A percentile compares a stretch with the other conserved stretches of the same genome.
phyloP scores from a whole-genome alignment of 2,329 filamentous ascomycete species.

The Venturia oleaginea region DNA sequence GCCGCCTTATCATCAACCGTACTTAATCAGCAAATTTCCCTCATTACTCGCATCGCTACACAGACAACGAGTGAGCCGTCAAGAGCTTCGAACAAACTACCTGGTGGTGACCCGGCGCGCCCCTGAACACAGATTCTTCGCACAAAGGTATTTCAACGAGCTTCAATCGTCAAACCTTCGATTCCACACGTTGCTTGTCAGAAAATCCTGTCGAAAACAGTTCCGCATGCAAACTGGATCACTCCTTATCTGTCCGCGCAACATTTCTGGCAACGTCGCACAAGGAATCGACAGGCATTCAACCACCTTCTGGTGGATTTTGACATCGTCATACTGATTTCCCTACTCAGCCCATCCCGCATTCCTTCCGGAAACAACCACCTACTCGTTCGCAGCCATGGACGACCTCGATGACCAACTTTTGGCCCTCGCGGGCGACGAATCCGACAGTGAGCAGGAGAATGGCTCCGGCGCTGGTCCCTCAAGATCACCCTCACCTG shows the following conservation, averaged over 20 bases:
- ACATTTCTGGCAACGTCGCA: not conserved
- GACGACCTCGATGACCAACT: conserved; percentile 65
- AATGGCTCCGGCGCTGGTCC: conserved; percentile 45
- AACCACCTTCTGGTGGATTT: not conserved
- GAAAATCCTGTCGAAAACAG: not conserved
- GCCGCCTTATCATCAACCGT: not conserved
- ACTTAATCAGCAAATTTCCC: not conserved
- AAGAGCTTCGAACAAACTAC: not conserved
- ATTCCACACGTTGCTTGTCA: not conserved
- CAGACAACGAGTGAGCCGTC: not conserved
- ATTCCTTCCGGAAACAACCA: not conserved
- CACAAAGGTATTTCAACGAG: not conserved
- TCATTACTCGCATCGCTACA: not conserved
- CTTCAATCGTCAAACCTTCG: not conserved
- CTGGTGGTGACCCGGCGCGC: not conserved
- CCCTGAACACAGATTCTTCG: not conserved
- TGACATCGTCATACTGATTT: not conserved
- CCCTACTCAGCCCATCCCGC: not conserved
- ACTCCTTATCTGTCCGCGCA: not conserved
- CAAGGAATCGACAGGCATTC: not conserved
- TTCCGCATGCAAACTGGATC: not conserved
- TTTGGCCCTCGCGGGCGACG: conserved; percentile 81
- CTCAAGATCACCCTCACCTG: conserved; percentile 46
- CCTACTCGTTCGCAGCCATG: not conserved
- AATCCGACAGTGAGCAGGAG: conserved; percentile 43